These are phyloP conservation scores for Colletotrichum acutatum DNA, from an alignment of 2,329 filamentous ascomycete species.

Conservation along the genomic window DNA sequence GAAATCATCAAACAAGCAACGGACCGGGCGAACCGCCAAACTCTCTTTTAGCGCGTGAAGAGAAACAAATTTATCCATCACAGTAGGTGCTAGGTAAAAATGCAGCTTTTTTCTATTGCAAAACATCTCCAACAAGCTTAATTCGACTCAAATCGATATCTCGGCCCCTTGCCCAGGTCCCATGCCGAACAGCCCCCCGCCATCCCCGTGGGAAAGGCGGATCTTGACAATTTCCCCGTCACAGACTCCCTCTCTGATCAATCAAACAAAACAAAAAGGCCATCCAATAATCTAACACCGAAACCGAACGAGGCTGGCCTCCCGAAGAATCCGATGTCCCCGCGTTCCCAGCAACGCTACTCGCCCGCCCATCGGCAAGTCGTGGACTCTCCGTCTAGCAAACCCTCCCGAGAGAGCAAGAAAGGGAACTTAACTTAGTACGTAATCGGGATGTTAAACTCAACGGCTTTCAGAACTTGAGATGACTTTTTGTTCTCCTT, in stretches of 20 bases:
- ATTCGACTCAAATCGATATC: neutral
- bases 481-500: neutral
- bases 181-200: neutral
- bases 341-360: neutral
- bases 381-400: neutral
- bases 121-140: neutral
- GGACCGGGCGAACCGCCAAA: neutral
- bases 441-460: neutral
- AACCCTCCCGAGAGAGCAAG: neutral
- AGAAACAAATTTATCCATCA: neutral
- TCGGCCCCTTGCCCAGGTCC: neutral
- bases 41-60: neutral
- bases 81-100: too few relatives aligned
- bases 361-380: neutral
- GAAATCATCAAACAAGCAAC: neutral
- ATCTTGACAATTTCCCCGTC: conserved; percentile 1
- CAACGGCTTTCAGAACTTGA: neutral
- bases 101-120: neutral
- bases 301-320: neutral
- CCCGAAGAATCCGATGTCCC: neutral
- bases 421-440: neutral
- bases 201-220: neutral
- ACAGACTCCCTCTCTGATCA: neutral
- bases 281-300: conserved; percentile 1
- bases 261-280: neutral